Percentiles rank a stretch among this genome's conserved stretches.
These are phyloP conservation scores for Acer campestre DNA, from an alignment of 345 rosid species.

Conservation along the genomic window DNA sequence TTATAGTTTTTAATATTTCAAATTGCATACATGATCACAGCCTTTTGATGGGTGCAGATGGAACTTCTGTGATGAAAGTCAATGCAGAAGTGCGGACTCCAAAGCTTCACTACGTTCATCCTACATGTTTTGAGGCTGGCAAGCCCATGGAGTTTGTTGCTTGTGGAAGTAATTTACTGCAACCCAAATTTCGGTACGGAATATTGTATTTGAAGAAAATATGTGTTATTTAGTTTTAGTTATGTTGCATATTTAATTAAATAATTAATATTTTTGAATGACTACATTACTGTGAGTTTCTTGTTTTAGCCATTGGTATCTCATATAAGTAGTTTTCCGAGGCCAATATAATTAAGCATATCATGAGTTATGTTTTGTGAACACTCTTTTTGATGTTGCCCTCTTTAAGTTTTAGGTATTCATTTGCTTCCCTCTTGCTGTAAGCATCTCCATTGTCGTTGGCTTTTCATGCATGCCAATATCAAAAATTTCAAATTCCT, in stretches of 20 bases:
- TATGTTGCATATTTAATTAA: constrained; percentile 6
- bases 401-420: background rate
- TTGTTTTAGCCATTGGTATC: background rate
- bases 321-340: background rate
- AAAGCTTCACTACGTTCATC: constrained; percentile 82
- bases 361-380: background rate
- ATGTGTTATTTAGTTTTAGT: background rate
- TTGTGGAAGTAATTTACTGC: constrained; percentile 81
- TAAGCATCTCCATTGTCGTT: background rate
- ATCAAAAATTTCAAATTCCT: background rate
- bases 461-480: background rate
- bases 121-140: constrained; percentile 91
- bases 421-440: background rate
- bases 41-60: constrained; percentile 46
- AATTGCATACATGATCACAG: constrained; percentile 10
- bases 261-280: background rate
- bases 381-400: background rate
- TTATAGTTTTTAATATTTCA: background rate
- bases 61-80: constrained; percentile 58
- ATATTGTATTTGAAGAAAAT: constrained; percentile 12
- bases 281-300: background rate
- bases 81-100: constrained; percentile 59
- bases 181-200: constrained; percentile 71
- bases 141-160: constrained; percentile 82
- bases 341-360: background rate